Percentiles rank a stretch among this genome's conserved stretches.
Evolutionary conservation across 2,329 filamentous ascomycete genomes (phyloP).

Genomic region (Pseudogymnoascus sp.): DNA sequence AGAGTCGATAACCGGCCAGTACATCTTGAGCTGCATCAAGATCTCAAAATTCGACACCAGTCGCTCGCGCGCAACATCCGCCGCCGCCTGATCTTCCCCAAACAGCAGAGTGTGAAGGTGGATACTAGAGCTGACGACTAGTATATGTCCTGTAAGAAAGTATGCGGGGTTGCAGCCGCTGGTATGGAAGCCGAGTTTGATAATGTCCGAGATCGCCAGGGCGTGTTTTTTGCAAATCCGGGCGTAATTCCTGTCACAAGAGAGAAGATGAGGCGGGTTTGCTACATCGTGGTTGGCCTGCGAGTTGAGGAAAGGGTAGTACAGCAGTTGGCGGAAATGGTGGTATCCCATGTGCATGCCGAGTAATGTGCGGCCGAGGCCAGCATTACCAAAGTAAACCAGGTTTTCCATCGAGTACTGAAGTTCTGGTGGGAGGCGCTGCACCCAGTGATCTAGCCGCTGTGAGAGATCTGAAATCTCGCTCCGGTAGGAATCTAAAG

Average conservation of each 20-base stretch:
- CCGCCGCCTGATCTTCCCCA: constrained; percentile 28
- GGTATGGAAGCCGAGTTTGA: constrained; percentile 30
- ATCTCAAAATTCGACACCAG: constrained; percentile 38
- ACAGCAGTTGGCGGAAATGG: constrained; percentile 39
- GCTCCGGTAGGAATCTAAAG: background rate
- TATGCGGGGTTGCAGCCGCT: constrained; percentile 33
- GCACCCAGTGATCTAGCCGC: constrained; percentile 30
- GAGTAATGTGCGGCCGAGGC: constrained; percentile 36
- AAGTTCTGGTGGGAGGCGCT: constrained; percentile 28
- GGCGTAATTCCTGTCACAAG: constrained; percentile 23
- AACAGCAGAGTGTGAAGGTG: constrained; percentile 39
- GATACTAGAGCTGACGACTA: constrained; percentile 38
- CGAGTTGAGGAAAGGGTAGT: constrained; percentile 38
- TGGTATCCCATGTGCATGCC: constrained; percentile 40
- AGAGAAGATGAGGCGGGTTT: constrained; percentile 2
- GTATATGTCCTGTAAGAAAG: constrained; percentile 37
- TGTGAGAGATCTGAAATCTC: constrained; percentile 21
- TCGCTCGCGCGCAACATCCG: constrained; percentile 28
- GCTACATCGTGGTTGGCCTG: constrained; percentile 11
- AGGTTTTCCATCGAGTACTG: constrained; percentile 34
- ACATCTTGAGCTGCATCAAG: constrained; percentile 31
- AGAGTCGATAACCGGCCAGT: constrained; percentile 34
- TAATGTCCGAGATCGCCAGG: constrained; percentile 31
- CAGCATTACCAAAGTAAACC: constrained; percentile 27
- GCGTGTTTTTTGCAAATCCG: constrained; percentile 26